Percentiles rank a stretch among this genome's conserved stretches.
These are phyloP conservation scores for Ceratobasidium sp. DNA, from an alignment of 1,284 basidiomycete species.

Conservation along the genomic window DNA sequence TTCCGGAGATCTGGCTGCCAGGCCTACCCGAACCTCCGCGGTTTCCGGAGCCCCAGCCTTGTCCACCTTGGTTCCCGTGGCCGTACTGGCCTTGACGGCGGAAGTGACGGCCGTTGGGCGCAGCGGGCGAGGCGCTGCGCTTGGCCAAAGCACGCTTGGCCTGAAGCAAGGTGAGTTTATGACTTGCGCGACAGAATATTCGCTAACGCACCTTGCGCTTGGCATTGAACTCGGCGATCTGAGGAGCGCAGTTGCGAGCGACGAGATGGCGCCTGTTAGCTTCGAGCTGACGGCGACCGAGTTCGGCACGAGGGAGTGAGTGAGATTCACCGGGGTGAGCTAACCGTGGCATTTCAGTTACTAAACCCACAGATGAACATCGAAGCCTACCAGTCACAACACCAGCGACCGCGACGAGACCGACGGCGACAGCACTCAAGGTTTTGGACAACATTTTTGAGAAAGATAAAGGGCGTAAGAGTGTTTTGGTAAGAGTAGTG, in stretches of 20 bases:
- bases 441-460: slow-evolving; percentile 21
- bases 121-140: background rate
- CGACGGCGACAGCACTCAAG: slow-evolving; percentile 16
- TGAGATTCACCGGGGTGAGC: slow-evolving; percentile 23
- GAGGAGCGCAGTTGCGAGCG: slow-evolving; percentile 33
- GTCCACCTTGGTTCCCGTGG: background rate
- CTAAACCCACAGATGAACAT: background rate
- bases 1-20: background rate
- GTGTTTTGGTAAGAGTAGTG: background rate
- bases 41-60: background rate
- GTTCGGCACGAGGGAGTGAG: slow-evolving; percentile 20
- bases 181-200: background rate
- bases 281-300: slow-evolving; percentile 23
- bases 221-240: slow-evolving; percentile 35
- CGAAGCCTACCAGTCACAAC: slow-evolving; percentile 12
- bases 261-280: slow-evolving; percentile 34
- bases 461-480: background rate
- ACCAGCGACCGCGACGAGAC: slow-evolving; percentile 9
- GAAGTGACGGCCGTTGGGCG: slow-evolving; percentile 30
- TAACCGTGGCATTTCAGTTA: background rate
- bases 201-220: slow-evolving; percentile 12
- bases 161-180: background rate
- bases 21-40: background rate
- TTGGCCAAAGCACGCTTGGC: slow-evolving; percentile 26
- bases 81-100: slow-evolving; percentile 10